Conservation (phyloP, 345 rosid species). For the Fremontodendron californicum region DNA sequence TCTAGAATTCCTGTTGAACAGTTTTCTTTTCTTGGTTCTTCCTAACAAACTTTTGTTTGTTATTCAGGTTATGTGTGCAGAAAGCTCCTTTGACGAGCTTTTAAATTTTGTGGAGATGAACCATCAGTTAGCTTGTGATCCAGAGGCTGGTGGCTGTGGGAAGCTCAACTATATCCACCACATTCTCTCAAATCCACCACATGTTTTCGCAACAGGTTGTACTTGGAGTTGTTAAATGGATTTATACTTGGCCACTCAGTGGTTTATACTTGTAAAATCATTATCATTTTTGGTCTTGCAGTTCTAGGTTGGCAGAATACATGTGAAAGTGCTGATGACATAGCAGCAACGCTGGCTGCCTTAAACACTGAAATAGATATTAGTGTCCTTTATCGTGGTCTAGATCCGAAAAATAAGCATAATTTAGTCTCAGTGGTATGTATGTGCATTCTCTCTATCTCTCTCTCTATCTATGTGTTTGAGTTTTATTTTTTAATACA, state of each 20-base stretch:
- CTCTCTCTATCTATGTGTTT: background rate
- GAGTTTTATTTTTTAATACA: background rate
- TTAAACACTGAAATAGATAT: constrained; percentile 78
- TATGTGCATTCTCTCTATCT: background rate
- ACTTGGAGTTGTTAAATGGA: background rate
- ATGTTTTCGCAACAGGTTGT: constrained; percentile 80
- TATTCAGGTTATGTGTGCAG: constrained; percentile 60
- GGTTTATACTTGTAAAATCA: background rate
- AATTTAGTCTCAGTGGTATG: constrained; percentile 88
- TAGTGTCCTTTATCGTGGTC: constrained; percentile 74
- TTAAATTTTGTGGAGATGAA: constrained; percentile 80
- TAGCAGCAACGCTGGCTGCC: constrained; percentile 78
- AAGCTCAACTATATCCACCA: constrained; percentile 74
- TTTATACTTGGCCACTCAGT: constrained; percentile 12
- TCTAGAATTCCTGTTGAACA: constrained; percentile 6
- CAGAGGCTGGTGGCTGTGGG: constrained; percentile 85
- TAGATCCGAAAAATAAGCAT: constrained; percentile 59
- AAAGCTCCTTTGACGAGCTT: constrained; percentile 73
- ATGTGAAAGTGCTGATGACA: constrained; percentile 76
- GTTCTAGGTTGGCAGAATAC: constrained; percentile 98
- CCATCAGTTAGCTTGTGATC: constrained; percentile 89
- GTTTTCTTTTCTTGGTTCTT: constrained; percentile 12
- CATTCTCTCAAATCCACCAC: constrained; percentile 69
- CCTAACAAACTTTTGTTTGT: constrained; percentile 10
- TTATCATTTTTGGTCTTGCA: constrained; percentile 34